Percentiles rank a stretch among this genome's conserved stretches.
These are phyloP conservation scores for Sphagnum magellanicum DNA, from an alignment of 228 moss, liverwort and hornwort genomes.

Conservation along the genomic window DNA sequence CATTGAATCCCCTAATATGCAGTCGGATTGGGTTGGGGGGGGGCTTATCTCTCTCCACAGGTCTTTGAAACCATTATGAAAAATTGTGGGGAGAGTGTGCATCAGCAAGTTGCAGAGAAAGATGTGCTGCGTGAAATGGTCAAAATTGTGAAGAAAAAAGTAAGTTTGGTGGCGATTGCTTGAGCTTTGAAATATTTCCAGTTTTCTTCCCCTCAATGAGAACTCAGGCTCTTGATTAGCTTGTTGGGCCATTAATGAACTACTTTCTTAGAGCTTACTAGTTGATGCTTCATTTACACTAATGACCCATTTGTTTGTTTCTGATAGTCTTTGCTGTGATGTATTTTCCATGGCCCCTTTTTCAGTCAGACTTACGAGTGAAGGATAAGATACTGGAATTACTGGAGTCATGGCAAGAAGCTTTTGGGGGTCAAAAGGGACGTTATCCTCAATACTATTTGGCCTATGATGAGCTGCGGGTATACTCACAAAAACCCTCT, in stretches of 20 bases:
- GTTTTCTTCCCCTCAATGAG: no score
- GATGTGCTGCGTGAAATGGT: slow-evolving; percentile 60
- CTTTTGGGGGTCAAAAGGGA: slow-evolving; percentile 44
- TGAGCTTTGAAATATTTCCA: no score
- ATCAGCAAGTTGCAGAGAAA: slow-evolving; percentile 56
- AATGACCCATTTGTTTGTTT: no score
- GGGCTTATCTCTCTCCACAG: slow-evolving; percentile 1
- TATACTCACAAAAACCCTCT: slow-evolving; percentile 7
- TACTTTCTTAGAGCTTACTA: no score
- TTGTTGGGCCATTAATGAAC: no score
- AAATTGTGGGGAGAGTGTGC: slow-evolving; percentile 49
- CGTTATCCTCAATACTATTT: slow-evolving; percentile 50
- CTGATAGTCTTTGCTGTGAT: no score
- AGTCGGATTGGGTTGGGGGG: no score
- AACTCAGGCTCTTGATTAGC: no score
- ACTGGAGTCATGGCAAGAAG: slow-evolving; percentile 55
- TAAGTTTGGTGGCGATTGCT: not conserved
- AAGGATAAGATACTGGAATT: slow-evolving; percentile 48
- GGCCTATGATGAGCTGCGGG: slow-evolving; percentile 48
- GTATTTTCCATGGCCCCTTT: no score
- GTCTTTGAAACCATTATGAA: slow-evolving; percentile 51
- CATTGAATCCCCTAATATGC: no score
- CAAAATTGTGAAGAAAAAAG: slow-evolving; percentile 52
- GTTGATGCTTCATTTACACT: no score
- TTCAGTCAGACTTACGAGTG: slow-evolving; percentile 54